Evolutionary conservation across 371 early-diverging fungal species (phyloP).

Genomic region (Synchytrium microbalum): DNA sequence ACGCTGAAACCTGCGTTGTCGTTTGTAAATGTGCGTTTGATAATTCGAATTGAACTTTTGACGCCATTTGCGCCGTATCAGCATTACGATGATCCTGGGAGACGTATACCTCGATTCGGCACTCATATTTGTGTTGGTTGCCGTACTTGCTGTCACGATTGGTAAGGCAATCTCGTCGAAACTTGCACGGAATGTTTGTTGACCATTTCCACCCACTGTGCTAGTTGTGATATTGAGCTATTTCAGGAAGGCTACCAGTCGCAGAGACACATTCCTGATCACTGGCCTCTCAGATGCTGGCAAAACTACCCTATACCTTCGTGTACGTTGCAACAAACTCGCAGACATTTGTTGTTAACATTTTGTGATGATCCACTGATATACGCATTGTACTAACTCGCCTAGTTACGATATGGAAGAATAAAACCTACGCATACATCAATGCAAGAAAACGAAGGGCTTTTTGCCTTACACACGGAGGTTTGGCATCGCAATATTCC

Average conservation of each 20-base stretch:
- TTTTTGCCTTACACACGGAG: constrained; percentile 19
- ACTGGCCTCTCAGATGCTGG: constrained; percentile 55
- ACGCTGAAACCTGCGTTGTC: no score
- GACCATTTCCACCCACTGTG: not conserved
- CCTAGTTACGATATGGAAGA: constrained; percentile 50
- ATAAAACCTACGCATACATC: constrained; percentile 53
- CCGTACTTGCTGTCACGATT: not conserved
- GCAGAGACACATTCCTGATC: constrained; percentile 43
- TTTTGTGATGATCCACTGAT: constrained; percentile 10
- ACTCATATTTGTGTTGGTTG: not conserved
- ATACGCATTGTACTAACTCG: constrained; percentile 6
- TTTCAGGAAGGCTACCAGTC: constrained; percentile 13
- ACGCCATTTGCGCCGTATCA: no score
- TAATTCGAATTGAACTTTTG: no score
- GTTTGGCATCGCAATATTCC: constrained; percentile 5
- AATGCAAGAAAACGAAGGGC: constrained; percentile 64
- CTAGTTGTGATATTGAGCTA: not conserved
- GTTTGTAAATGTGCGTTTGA: no score
- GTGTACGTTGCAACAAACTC: constrained; percentile 26
- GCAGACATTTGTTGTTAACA: constrained; percentile 17
- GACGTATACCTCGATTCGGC: not conserved
- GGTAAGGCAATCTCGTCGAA: not conserved
- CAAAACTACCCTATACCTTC: constrained; percentile 51
- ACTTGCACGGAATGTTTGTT: not conserved
- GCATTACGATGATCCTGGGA: not conserved